Evolutionary conservation across 345 rosid genomes (phyloP), one percentile per base, ranked within the genome.

Genomic region (Cardamine chenopodiifolia): DNA sequence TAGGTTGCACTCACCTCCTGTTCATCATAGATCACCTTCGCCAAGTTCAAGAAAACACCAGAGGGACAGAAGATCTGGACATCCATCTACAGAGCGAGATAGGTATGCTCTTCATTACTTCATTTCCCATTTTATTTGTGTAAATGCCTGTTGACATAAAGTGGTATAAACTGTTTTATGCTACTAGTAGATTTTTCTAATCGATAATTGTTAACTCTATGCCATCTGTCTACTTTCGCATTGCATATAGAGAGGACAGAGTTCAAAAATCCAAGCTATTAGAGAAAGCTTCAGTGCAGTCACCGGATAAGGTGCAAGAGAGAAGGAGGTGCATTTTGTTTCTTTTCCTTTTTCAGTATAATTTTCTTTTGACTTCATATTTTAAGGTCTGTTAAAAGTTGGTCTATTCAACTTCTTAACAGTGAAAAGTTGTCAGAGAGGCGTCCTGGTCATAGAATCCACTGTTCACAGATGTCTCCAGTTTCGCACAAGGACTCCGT

Each of bases 371-470:
- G 55, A 39, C 72, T 70, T 53, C 1, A 55, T 18, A 25, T 50
- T 66, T 59, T 7, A 49, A 6, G 64, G 25, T 59, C 53, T 58
- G 58, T 20, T 71, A 39, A 77, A 17, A 7, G 39, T 59, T 78
- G 44, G 57, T 63, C 4, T 76, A 35, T 71, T 48, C 37, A 37
- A n/a, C 77, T 82, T 44, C 56, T 80, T 66, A 52, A 34, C 90
- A 95, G 93, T 40, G 87, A 80, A 45, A 94, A 78, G 71, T 32
- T 79, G 34, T 76, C 86, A 57, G 79, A 77, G 75, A 78, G 60
- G 52, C 61, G 62, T 32, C 68, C 32, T 34, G 31, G 50, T 75
- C 60, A 78, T 39, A 85, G 74, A 79, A 65, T 58, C 69, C 70
- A 76, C 37, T 86, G 86, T 39, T 71, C 50, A 52, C 78, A 82